Evolutionary conservation across 176 grass and related monocot species (phyloP).

Genomic region (Ensete ventricosum): DNA sequence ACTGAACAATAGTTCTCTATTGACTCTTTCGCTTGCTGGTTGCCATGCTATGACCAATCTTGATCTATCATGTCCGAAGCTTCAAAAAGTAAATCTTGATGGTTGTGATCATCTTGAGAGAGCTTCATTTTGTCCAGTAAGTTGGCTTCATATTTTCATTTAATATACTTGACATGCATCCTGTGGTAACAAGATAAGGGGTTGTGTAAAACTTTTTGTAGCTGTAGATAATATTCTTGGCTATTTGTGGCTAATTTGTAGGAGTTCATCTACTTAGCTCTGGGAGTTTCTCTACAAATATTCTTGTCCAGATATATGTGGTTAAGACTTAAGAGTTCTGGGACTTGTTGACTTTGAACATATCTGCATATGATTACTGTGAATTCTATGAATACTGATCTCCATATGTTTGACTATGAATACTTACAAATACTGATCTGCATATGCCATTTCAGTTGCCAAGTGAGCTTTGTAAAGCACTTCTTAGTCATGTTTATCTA

Average conservation of each 20-base stretch:
- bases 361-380: no score
- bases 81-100: slow-evolving; percentile 84
- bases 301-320: background rate
- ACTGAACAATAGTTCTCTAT: slow-evolving; percentile 64
- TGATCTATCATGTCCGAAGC: slow-evolving; percentile 65
- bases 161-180: background rate
- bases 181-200: background rate
- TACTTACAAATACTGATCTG: background rate
- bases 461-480: background rate
- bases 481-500: background rate
- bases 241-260: background rate
- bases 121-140: slow-evolving; percentile 75
- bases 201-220: background rate
- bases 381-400: background rate
- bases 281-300: background rate
- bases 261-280: background rate
- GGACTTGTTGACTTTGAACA: background rate
- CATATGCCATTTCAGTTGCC: background rate
- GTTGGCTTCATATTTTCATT: slow-evolving; percentile 16
- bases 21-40: slow-evolving; percentile 73
- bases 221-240: background rate
- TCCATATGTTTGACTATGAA: background rate
- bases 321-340: background rate
- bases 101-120: slow-evolving; percentile 82
- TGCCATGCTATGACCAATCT: slow-evolving; percentile 72